Evolutionary conservation across 2,329 filamentous ascomycete genomes (phyloP).

Genomic region (Rutstroemia sp.): DNA sequence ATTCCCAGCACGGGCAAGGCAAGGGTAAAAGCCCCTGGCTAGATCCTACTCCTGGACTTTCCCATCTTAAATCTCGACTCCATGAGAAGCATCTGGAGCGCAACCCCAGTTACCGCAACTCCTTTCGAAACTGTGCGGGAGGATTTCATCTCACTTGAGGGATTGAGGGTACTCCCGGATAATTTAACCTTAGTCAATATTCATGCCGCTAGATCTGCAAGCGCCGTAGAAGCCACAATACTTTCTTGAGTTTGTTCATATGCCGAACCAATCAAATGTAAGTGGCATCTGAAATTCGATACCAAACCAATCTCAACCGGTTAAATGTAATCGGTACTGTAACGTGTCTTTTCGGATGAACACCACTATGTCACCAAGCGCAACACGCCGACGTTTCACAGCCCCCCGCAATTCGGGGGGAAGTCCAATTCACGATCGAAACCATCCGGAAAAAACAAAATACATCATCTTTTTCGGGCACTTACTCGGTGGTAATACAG

Average conservation of each 20-base stretch:
- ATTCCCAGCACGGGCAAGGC: not conserved
- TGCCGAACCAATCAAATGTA: not conserved
- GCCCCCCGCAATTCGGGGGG: not conserved
- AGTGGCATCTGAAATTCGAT: not conserved
- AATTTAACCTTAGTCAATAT: not conserved
- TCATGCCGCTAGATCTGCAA: not conserved
- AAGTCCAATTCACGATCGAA: not conserved
- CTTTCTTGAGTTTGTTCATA: not conserved
- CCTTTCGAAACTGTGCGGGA: not conserved
- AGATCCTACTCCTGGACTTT: not conserved
- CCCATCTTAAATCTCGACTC: not conserved
- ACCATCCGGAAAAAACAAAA: not conserved
- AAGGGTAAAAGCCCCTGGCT: not conserved
- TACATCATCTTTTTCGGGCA: not conserved
- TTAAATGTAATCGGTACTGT: not conserved
- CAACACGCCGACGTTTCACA: not conserved
- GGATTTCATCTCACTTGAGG: not conserved
- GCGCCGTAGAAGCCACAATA: not conserved
- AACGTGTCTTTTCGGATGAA: slow-evolving; percentile 1
- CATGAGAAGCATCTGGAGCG: not conserved
- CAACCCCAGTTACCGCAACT: not conserved
- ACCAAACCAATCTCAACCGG: not conserved
- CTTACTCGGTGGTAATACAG: slow-evolving; percentile 10
- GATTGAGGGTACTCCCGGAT: not conserved
- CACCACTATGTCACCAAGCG: not conserved